Evolutionary conservation across 805 yeast species (phyloP).

Genomic region (Kuraishia cidri): DNA sequence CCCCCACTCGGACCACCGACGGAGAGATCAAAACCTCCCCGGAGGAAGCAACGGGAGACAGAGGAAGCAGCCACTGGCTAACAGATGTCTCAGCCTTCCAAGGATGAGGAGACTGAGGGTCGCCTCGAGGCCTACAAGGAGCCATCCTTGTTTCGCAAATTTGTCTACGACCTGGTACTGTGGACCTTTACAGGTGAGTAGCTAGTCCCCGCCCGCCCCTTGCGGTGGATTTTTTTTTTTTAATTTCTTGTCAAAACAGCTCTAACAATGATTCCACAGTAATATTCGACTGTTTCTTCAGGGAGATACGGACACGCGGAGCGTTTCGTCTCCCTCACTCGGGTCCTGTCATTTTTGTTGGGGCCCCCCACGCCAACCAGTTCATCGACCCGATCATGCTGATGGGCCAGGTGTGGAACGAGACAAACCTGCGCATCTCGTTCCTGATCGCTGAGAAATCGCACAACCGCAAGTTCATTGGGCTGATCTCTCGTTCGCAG

Average conservation of each 20-base stretch:
- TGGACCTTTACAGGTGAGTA: conserved; percentile 28
- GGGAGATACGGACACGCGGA: conserved; percentile 70
- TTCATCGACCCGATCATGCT: conserved; percentile 70
- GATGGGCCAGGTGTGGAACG: conserved; percentile 64
- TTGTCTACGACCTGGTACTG: conserved; percentile 41
- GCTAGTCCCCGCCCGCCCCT: not conserved
- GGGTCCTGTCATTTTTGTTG: conserved; percentile 70
- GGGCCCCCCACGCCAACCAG: conserved; percentile 84
- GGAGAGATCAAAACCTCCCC: no score
- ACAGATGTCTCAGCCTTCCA: no score
- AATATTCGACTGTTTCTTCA: conserved; percentile 52
- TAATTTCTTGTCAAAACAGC: no score
- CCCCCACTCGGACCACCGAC: no score
- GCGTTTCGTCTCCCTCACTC: conserved; percentile 50
- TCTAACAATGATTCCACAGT: conserved; percentile 5
- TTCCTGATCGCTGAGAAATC: conserved; percentile 48
- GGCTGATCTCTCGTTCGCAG: conserved; percentile 66
- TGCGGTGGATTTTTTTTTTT: no score
- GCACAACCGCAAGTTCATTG: conserved; percentile 46
- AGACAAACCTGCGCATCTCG: conserved; percentile 36
- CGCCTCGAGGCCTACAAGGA: conserved; percentile 24
- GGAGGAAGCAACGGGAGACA: no score
- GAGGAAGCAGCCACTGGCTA: no score
- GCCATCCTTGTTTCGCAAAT: conserved; percentile 25
- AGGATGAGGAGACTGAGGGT: no score